phyloP scores from a whole-genome alignment of 2,329 filamentous ascomycete species.

The Mycogone perniciosa region DNA sequence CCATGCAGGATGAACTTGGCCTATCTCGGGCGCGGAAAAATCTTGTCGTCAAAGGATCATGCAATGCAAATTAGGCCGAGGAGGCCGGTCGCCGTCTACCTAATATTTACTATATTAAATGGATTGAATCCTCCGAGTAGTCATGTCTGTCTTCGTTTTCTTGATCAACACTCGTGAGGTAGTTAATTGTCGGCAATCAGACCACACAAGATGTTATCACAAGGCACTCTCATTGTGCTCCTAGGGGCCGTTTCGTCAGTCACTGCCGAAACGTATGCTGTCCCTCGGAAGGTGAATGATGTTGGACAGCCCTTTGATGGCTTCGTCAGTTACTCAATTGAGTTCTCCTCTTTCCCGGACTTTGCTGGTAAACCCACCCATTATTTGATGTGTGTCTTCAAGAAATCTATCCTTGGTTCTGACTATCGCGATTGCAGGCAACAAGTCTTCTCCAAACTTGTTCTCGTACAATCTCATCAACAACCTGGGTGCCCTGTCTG shows the following conservation, averaged over 20 bases:
- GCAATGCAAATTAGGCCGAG: background rate
- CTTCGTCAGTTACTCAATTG: constrained; percentile 48
- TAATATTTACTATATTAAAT: background rate
- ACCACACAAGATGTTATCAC: constrained; percentile 6
- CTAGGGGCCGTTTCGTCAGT: constrained; percentile 6
- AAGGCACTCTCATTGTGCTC: constrained; percentile 8
- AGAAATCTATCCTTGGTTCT: background rate
- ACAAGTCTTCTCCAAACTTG: constrained; percentile 47
- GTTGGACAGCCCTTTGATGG: constrained; percentile 13
- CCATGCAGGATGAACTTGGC: background rate
- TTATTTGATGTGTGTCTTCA: too few species aligned
- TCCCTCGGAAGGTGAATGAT: constrained; percentile 9
- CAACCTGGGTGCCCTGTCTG: constrained; percentile 48
- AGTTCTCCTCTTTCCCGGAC: constrained; percentile 47
- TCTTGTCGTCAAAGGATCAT: background rate
- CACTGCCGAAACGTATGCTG: constrained; percentile 9
- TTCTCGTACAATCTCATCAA: constrained; percentile 56
- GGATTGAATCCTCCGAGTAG: background rate
- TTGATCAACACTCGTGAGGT: background rate
- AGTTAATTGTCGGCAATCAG: background rate
- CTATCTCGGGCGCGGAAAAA: background rate
- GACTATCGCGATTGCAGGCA: constrained; percentile 30
- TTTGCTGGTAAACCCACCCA: constrained; percentile 33
- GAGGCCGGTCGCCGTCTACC: background rate
- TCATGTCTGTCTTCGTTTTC: background rate